Evolutionary conservation across 1,284 basidiomycete genomes (phyloP).

Genomic region (Xerocomus nothofagi): DNA sequence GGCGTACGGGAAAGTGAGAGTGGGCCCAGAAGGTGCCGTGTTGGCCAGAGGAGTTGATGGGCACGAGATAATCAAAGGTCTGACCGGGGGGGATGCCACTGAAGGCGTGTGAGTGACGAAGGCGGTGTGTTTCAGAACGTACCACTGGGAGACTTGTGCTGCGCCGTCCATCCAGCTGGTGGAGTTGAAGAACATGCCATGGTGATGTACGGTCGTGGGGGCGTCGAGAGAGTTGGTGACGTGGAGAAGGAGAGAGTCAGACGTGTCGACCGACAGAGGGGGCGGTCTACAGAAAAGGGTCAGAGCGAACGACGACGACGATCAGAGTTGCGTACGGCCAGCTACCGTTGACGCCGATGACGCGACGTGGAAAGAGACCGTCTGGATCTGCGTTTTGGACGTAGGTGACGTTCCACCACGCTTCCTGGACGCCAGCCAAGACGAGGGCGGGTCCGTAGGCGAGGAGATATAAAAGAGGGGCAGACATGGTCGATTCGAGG

Average conservation of each 20-base stretch:
- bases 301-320: not conserved
- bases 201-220: constrained; percentile 73
- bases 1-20: constrained; percentile 57
- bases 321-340: constrained; percentile 73
- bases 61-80: constrained; percentile 78
- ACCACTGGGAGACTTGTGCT: constrained; percentile 81
- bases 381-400: constrained; percentile 75
- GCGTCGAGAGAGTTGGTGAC: constrained; percentile 69
- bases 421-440: constrained; percentile 60
- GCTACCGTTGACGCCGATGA: constrained; percentile 84
- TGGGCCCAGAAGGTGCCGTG: constrained; percentile 92
- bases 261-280: constrained; percentile 68
- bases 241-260: constrained; percentile 77
- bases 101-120: not conserved
- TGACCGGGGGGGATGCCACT: constrained; percentile 83
- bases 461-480: constrained; percentile 19
- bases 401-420: constrained; percentile 83
- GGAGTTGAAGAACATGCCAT: constrained; percentile 92
- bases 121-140: constrained; percentile 8
- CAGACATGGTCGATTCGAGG: constrained; percentile 4
- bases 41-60: constrained; percentile 70
- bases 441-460: constrained; percentile 37
- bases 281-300: constrained; percentile 60
- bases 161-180: constrained; percentile 90
- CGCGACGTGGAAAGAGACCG: constrained; percentile 68